Percentiles rank a stretch among this genome's conserved stretches.
phyloP scores from a whole-genome alignment of 1,284 basidiomycete species.

The Naganishia liquefaciens region DNA sequence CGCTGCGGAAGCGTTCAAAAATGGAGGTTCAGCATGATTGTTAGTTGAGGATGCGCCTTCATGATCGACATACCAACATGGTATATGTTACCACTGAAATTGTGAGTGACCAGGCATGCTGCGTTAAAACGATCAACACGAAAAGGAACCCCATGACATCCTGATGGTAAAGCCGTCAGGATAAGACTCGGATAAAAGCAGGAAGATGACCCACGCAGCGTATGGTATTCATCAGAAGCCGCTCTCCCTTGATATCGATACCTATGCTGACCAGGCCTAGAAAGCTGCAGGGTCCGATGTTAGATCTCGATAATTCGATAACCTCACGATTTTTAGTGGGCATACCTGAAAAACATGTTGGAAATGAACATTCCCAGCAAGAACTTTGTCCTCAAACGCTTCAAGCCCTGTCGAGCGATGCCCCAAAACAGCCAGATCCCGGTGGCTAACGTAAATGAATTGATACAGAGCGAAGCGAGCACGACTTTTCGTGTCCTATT shows the following conservation, averaged over 20 bases:
- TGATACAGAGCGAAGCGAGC: background rate
- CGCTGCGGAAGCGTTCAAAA: background rate
- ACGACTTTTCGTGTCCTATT: constrained; percentile 7
- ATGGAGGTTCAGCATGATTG: no score
- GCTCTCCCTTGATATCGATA: constrained; percentile 1
- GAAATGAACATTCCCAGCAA: constrained; percentile 2
- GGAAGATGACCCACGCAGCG: background rate
- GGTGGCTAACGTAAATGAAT: background rate
- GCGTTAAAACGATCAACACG: constrained; percentile 2
- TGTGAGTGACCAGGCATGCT: constrained; percentile 10
- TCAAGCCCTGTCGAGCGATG: constrained; percentile 7
- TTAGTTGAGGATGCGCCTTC: background rate
- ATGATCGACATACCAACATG: background rate
- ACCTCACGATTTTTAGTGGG: background rate
- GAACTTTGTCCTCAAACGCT: constrained; percentile 5
- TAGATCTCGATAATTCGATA: background rate
- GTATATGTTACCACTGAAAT: background rate
- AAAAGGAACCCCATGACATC: constrained; percentile 7
- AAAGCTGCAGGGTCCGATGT: background rate
- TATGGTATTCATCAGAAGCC: background rate
- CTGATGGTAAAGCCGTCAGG: background rate
- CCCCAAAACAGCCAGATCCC: constrained; percentile 9
- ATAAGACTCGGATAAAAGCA: background rate
- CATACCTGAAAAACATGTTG: background rate
- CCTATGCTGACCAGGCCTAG: background rate